A percentile compares a stretch with the other conserved stretches of the same genome.
These are phyloP conservation scores for Exophiala oligosperma DNA, from an alignment of 2,329 filamentous ascomycete genomes.

Conservation along the genomic window DNA sequence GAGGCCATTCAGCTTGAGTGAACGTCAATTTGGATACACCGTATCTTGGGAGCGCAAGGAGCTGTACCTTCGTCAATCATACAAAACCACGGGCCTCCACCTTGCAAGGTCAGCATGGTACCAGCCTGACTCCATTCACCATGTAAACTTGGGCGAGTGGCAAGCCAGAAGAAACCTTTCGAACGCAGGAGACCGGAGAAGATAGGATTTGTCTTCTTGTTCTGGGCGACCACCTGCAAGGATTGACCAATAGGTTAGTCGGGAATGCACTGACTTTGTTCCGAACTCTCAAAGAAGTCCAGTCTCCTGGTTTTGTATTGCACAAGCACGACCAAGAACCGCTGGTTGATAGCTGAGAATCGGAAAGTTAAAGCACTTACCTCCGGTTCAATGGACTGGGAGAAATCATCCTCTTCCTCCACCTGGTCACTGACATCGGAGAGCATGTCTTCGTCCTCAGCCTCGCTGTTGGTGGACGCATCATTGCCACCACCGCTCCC, in stretches of 20 bases:
- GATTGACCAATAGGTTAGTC: not conserved
- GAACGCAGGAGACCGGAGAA: conserved; percentile 43
- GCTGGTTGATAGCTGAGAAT: not conserved
- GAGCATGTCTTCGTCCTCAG: conserved; percentile 3
- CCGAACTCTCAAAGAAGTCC: not conserved
- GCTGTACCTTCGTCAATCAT: conserved; percentile 16
- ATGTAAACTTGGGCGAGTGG: conserved; percentile 42
- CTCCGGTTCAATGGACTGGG: conserved; percentile 19
- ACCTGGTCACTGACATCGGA: conserved; percentile 4
- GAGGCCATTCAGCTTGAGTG: conserved; percentile 52
- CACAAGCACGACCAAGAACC: not conserved
- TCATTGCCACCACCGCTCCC: not conserved
- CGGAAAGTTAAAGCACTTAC: not conserved
- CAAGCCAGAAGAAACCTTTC: conserved; percentile 48
- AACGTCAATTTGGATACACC: not conserved
- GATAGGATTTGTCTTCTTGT: conserved; percentile 40
- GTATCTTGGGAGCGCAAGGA: not conserved
- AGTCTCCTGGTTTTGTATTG: not conserved
- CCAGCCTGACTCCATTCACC: conserved; percentile 49
- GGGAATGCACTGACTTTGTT: not conserved
- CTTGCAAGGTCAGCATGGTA: conserved; percentile 44
- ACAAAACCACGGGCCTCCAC: conserved; percentile 53
- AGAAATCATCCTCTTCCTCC: conserved; percentile 15
- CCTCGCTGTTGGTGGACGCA: not conserved
- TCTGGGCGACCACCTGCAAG: conserved; percentile 24